phyloP scores from a whole-genome alignment of 306 rosid genomes.

The Mucuna pruriens region DNA sequence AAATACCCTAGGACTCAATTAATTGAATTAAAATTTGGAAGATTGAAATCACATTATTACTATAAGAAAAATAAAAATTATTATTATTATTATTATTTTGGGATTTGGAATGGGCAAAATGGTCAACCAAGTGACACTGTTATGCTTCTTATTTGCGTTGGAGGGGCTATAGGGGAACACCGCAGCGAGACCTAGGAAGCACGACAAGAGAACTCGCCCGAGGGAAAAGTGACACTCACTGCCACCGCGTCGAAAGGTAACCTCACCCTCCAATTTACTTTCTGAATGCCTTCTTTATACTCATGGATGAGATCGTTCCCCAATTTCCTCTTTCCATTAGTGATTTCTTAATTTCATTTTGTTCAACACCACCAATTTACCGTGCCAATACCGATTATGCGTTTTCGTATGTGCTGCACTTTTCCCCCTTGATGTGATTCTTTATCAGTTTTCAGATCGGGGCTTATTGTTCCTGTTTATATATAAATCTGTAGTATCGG shows the following conservation, averaged over 20 bases:
- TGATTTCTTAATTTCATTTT: neutral
- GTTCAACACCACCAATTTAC: neutral
- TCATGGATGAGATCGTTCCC: neutral
- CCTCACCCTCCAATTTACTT: neutral
- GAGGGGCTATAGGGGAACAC: neutral
- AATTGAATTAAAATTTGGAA: too few species aligned
- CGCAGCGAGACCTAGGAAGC: neutral
- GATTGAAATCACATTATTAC: too few species aligned
- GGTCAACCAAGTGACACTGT: neutral
- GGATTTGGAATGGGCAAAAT: slow-evolving; percentile 22
- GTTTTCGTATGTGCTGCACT: neutral
- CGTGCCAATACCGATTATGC: slow-evolving; percentile 8
- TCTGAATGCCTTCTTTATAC: neutral
- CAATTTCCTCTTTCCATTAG: slow-evolving; percentile 16
- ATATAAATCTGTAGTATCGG: neutral
- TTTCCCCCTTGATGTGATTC: neutral
- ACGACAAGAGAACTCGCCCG: neutral
- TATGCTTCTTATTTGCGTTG: neutral
- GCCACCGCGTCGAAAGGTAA: slow-evolving; percentile 25
- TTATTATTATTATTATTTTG: neutral
- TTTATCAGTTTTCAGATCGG: slow-evolving; percentile 38
- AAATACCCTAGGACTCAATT: too few species aligned
- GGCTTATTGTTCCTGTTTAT: neutral
- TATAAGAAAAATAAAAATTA: too few species aligned
- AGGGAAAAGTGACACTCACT: neutral